A percentile compares a stretch with the other conserved stretches of the same genome.
Evolutionary conservation across 768 basidiomycete genomes (phyloP).

Genomic region (Tricholoma matsutake): DNA sequence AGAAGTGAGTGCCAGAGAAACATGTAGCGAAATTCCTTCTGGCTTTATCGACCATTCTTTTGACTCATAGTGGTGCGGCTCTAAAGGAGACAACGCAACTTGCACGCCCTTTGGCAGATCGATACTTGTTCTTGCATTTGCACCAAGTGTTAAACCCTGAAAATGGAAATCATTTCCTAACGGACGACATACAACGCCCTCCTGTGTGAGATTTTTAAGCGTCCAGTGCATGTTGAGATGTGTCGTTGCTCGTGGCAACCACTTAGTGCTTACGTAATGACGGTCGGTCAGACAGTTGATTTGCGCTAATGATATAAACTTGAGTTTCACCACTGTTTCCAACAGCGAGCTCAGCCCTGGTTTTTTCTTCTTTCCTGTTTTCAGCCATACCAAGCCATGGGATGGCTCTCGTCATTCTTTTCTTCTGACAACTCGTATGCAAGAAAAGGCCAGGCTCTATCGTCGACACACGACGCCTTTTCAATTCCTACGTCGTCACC

Average conservation of each 20-base stretch:
- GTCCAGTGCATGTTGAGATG: slow-evolving; percentile 1
- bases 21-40: slow-evolving; percentile 22
- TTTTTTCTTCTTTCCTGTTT: neutral
- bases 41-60: slow-evolving; percentile 25
- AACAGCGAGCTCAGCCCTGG: slow-evolving; percentile 3
- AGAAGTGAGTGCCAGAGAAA: slow-evolving; percentile 30
- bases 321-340: neutral
- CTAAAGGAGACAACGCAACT: neutral
- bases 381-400: slow-evolving; percentile 41
- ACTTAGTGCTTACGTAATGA: neutral
- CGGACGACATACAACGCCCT: neutral
- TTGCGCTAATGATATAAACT: neutral
- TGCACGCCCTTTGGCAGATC: neutral
- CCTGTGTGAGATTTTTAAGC: slow-evolving; percentile 7
- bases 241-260: neutral
- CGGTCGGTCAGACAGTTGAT: neutral
- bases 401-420: slow-evolving; percentile 73
- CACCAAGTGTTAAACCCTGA: neutral
- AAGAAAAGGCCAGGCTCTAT: slow-evolving; percentile 64
- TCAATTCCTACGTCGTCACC: slow-evolving; percentile 78
- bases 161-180: neutral
- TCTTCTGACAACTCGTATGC: slow-evolving; percentile 44
- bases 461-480: slow-evolving; percentile 85
- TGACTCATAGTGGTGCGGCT: neutral
- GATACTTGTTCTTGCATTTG: neutral